Base-by-base conservation (phyloP, 805 yeast genomes). In the Babjeviella inositovora region DNA sequence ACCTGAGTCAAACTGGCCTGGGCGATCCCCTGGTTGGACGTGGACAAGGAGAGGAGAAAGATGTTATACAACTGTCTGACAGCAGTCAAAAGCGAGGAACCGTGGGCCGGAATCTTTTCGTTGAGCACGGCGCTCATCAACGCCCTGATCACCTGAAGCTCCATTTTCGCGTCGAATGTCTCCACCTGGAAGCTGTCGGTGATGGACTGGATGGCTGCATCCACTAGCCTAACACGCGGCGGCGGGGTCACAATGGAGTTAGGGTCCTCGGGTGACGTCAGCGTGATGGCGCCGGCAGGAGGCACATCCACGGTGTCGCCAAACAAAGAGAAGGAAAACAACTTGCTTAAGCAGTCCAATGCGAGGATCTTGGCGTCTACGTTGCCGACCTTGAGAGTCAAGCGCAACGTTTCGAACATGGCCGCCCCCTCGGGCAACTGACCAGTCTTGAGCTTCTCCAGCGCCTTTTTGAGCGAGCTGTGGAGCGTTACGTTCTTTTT, bases 1-100 rank as follows among this genome's bases (percentile, higher is more conserved):
- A 87, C 76, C 50, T 90, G 99, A 3, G 92, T 80, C 33, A 90
- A 58, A 6, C 90, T 76, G 2, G 94, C 97, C 53, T 92, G 97
- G 0, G 98, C 97, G 29, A 85, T 72, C 2, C 84, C 79, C 49
- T 90, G 98, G 41, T 84, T 87, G 13, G 77, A 57, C 3, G 87
- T 70, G 11, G 76, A 70, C 29, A 77, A 57, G 0, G 96, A 82
- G 26, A 81, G 62, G 19, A 90, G 74, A 39, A 87, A 92, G 14
- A 92, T 79, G 43, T 84, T 85, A 53, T 90, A 90, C 14, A 87
- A 81, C 39, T 81, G 94, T 45, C 97, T 68, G 17, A 92, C 74
- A 0, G 97, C 96, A 40, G 79, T 81, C 30, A 90, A 55, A 24
- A 90, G 55, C 1, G 85, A 69, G 6, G 84, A 79, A 3, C 97